phyloP scores from a whole-genome alignment of 2,329 filamentous ascomycete genomes.

The Aciculosporium take region DNA sequence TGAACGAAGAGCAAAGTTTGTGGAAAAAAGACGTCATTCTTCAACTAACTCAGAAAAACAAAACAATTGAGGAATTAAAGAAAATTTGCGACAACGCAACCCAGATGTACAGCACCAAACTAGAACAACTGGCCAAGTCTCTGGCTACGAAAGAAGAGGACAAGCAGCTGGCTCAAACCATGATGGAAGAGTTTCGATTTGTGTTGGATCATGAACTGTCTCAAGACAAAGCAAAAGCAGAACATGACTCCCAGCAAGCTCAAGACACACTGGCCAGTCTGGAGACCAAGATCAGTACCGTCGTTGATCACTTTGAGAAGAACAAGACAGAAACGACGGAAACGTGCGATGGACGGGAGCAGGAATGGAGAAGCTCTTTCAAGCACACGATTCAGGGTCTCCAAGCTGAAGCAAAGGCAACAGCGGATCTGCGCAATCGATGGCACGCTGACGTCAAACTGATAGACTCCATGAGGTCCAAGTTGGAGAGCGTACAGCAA shows the following conservation, averaged over 20 bases:
- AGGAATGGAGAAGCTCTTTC: constrained; percentile 4
- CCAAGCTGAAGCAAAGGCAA: constrained; percentile 11
- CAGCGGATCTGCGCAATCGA: constrained; percentile 10
- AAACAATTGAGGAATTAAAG: constrained; percentile 2
- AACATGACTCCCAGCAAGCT: constrained; percentile 7
- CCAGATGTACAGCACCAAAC: neutral
- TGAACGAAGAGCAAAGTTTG: constrained; percentile 1
- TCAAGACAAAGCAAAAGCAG: constrained; percentile 10
- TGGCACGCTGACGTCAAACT: constrained; percentile 17
- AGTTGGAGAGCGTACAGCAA: constrained; percentile 13
- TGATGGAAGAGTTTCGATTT: constrained; percentile 10
- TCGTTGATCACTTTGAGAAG: constrained; percentile 9
- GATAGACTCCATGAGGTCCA: constrained; percentile 13
- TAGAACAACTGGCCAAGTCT: constrained; percentile 2
- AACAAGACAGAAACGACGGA: neutral
- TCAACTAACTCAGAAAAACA: neutral
- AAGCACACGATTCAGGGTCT: constrained; percentile 11
- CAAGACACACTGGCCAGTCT: constrained; percentile 8
- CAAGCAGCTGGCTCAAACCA: constrained; percentile 8
- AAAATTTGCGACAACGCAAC: neutral
- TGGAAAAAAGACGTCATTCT: constrained; percentile 2
- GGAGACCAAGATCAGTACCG: constrained; percentile 11
- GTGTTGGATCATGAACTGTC: constrained; percentile 13
- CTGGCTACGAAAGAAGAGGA: constrained; percentile 4
- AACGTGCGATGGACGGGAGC: neutral